Base-by-base conservation (phyloP, 2,329 filamentous ascomycete genomes). In the Graphilbum fragrans region DNA sequence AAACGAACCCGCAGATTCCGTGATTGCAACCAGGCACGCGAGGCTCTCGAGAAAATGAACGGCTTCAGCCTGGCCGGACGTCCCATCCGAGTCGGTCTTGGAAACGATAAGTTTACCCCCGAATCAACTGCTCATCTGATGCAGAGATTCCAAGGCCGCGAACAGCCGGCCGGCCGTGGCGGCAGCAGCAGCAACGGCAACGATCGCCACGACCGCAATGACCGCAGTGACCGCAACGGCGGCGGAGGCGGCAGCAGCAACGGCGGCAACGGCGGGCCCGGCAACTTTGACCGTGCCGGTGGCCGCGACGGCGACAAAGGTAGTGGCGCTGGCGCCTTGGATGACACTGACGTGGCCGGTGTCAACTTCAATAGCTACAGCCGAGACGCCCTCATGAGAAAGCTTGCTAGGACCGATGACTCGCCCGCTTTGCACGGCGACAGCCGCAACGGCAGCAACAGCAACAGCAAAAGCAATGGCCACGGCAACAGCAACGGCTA, bases 361-460 rank as follows among this genome's bases (percentile, higher is more conserved):
- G 90, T 98, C 64, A 96, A 96, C 67, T 96, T 96, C 82, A 94
- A 87, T 74, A 95, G 95, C 64, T 95, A 94, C 70, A 94, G 86
- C 72, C 86, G 92, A 66, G 87, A 96, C 69, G 86, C 88, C 58
- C 80, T 98, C 65, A 98, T 98, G 92, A 80, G 86, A 63, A 95
- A 96, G 68, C 84, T 98, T 64, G 88, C 92, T 59, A 82, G 92
- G 72, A 90, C 84, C 66, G 88, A 96, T 65, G 87, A 96, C 58
- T 17, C 29, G 39, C 16, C 41, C n/a, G 31, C 25, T 8, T 22
- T 35, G 8, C 18, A 71, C 78, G 33, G 18, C 29, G 40, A 43
- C 27, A 10, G 16, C 16, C 31, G 20, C 27, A n/a, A 16, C 33
- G 3, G 20, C 34, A n/a, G 22, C 37, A n/a, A 20, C 32, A 5